Evolutionary conservation across 2,329 filamentous ascomycete species (phyloP).

Genomic region (Penicillium aurantiogriseum): DNA sequence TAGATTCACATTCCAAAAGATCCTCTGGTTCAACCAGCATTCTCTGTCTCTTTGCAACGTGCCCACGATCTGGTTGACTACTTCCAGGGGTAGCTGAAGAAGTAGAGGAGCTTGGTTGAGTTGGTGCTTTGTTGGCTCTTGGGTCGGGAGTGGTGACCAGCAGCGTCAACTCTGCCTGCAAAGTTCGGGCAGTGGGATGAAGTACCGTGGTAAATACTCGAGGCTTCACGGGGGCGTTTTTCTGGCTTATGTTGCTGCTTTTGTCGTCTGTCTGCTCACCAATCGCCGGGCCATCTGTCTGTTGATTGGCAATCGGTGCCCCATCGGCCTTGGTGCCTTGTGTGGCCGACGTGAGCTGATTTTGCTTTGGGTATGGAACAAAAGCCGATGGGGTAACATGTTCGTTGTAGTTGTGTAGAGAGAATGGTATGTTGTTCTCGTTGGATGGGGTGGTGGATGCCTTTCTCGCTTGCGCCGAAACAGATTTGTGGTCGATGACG

Average conservation of each 20-base stretch:
- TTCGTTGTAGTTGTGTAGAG: slow-evolving; percentile 87
- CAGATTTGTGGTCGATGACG: slow-evolving; percentile 80
- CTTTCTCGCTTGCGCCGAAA: slow-evolving; percentile 58
- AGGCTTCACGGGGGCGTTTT: slow-evolving; percentile 50
- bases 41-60: slow-evolving; percentile 66
- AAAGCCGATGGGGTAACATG: slow-evolving; percentile 88
- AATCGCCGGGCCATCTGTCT: slow-evolving; percentile 22
- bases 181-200: slow-evolving; percentile 74
- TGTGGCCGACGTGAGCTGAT: slow-evolving; percentile 33
- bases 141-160: slow-evolving; percentile 69
- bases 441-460: slow-evolving; percentile 55
- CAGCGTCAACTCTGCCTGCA: slow-evolving; percentile 72
- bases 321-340: slow-evolving; percentile 27
- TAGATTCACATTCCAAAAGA: slow-evolving; percentile 71
- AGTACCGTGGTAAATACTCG: slow-evolving; percentile 76
- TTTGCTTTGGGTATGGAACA: slow-evolving; percentile 65
- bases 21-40: slow-evolving; percentile 75
- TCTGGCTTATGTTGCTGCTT: slow-evolving; percentile 42
- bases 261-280: slow-evolving; percentile 44
- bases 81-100: slow-evolving; percentile 61
- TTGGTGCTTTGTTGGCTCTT: slow-evolving; percentile 49
- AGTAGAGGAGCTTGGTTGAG: slow-evolving; percentile 38
- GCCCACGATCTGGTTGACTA: slow-evolving; percentile 54
- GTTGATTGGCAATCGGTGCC: slow-evolving; percentile 14
- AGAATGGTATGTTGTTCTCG: slow-evolving; percentile 68